A percentile compares a stretch with the other conserved stretches of the same genome.
Evolutionary conservation across 73 alveolate species (phyloP).

Genomic region (Paraurostyla sp.): DNA sequence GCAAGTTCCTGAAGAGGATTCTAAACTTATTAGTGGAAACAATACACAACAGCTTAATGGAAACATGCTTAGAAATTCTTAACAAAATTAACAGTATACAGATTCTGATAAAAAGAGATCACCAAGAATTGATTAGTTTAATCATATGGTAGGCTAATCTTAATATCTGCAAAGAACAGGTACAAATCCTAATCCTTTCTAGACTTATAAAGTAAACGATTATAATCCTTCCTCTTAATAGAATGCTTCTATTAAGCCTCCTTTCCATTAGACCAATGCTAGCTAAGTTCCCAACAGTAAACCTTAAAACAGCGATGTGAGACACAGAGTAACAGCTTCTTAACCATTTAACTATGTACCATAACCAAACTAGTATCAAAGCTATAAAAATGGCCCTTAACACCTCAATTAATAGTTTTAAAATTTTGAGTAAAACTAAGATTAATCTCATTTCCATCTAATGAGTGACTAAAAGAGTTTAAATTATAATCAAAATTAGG

Average conservation of each 20-base stretch:
- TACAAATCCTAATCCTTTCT: no score
- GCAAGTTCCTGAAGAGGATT: slow-evolving; percentile 40
- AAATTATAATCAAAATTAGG: background rate
- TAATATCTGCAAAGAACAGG: background rate
- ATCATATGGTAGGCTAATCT: no score
- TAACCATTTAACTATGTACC: slow-evolving; percentile 33
- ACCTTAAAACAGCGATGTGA: no score
- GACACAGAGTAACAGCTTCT: slow-evolving; percentile 34
- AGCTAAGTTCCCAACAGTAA: no score
- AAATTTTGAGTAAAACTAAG: no score
- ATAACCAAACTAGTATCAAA: no score
- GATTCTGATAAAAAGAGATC: background rate
- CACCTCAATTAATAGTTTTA: no score
- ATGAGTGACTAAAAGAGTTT: background rate
- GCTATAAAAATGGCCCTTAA: no score
- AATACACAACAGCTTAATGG: background rate
- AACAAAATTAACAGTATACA: background rate
- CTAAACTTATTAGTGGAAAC: slow-evolving; percentile 13
- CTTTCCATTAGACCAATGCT: no score
- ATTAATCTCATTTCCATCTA: background rate
- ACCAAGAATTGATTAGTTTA: background rate
- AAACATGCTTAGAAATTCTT: background rate
- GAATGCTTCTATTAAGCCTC: no score
- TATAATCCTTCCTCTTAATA: no score
- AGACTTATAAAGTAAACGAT: no score